These are phyloP conservation scores for Paramyrothecium sp. DNA, from an alignment of 2,329 filamentous ascomycete genomes.

Conservation along the genomic window DNA sequence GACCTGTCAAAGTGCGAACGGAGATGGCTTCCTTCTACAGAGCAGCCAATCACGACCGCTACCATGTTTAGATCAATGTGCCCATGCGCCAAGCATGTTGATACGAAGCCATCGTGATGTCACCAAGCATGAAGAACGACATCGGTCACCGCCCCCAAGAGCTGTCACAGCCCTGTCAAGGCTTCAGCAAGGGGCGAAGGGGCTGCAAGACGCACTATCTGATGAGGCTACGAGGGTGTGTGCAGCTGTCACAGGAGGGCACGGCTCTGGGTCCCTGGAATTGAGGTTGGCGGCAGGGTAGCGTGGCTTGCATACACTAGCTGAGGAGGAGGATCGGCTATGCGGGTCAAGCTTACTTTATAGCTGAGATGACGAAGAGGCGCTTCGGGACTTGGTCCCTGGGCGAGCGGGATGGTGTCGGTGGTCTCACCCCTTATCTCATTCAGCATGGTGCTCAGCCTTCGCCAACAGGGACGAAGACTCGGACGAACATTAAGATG, in stretches of 20 bases:
- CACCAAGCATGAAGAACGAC: neutral
- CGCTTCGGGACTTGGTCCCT: neutral
- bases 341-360: neutral
- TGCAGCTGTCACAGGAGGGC: neutral
- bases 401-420: neutral
- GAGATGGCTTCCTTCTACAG: neutral
- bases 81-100: neutral
- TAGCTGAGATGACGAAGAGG: neutral
- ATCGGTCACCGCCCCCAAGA: neutral
- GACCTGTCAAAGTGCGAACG: neutral
- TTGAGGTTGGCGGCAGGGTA: neutral
- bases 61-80: neutral
- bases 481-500: too few relatives aligned
- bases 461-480: neutral
- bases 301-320: neutral
- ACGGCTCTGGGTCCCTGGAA: neutral
- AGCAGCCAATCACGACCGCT: neutral
- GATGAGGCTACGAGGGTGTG: too few relatives aligned
- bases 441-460: neutral
- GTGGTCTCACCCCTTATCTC: neutral
- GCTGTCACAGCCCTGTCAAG: neutral
- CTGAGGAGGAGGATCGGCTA: neutral
- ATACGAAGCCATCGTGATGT: slow-evolving; percentile 36
- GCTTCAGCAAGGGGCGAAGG: neutral
- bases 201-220: neutral